phyloP scores from a whole-genome alignment of 176 grass and related monocot species.

The Calamus simplicifolius region DNA sequence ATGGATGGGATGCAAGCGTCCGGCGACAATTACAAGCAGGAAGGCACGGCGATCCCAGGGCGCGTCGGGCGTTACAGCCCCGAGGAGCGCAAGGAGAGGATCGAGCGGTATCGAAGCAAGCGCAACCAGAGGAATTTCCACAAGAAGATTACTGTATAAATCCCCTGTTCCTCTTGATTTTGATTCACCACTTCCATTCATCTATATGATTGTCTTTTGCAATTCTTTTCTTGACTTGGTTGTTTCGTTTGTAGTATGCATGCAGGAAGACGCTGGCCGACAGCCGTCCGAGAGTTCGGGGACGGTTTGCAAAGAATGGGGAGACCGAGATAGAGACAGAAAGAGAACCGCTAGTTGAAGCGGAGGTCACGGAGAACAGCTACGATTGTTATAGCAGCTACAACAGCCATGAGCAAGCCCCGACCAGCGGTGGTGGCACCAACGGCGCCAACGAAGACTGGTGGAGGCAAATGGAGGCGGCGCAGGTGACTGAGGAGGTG shows the following conservation, averaged over 20 bases:
- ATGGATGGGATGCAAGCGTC: conserved; percentile 40
- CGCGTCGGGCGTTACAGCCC: conserved; percentile 62
- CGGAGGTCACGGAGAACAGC: conserved; percentile 13
- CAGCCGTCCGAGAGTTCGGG: conserved; percentile 69
- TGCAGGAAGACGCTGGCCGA: conserved; percentile 98
- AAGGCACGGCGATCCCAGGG: conserved; percentile 24
- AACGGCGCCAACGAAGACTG: conserved; percentile 23
- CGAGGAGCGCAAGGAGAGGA: conserved; percentile 73
- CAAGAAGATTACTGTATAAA: conserved; percentile 77
- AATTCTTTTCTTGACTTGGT: not conserved
- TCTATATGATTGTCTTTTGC: not conserved
- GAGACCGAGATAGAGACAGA: conserved; percentile 36
- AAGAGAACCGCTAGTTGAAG: conserved; percentile 24
- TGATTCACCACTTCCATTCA: conserved; percentile 1
- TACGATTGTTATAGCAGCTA: conserved; percentile 17
- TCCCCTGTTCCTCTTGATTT: not conserved
- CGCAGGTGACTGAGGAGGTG: conserved; percentile 7
- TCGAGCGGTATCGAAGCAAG: conserved; percentile 74
- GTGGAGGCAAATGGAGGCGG: conserved; percentile 15
- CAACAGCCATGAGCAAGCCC: conserved; percentile 13
- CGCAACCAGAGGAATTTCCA: conserved; percentile 85
- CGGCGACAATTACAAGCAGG: conserved; percentile 33
- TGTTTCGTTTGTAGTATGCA: conserved; percentile 32
- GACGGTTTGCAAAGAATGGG: conserved; percentile 62
- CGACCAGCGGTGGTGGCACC: conserved; percentile 15